Evolutionary conservation across 345 rosid species (phyloP).

Genomic region (Gossypium bickii): DNA sequence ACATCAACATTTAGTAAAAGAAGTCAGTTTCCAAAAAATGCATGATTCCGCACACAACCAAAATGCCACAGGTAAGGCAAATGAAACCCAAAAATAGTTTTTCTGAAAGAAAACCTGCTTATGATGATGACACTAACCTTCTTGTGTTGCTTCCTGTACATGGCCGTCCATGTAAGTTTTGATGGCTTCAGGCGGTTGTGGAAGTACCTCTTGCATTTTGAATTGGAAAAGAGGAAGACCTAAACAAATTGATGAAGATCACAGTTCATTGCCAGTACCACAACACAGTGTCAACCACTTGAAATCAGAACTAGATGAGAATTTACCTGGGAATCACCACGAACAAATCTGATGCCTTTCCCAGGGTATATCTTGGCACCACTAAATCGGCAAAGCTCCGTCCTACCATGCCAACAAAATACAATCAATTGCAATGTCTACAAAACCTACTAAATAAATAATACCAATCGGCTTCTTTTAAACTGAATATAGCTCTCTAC

Average conservation of each 20-base stretch:
- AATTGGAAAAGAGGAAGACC: constrained; percentile 72
- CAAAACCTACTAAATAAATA: background rate
- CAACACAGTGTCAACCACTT: background rate
- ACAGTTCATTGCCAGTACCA: background rate
- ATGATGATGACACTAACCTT: constrained; percentile 36
- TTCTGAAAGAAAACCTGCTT: background rate
- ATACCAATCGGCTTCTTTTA: background rate
- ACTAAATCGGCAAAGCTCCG: constrained; percentile 69
- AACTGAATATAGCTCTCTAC: background rate
- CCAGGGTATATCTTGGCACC: constrained; percentile 74
- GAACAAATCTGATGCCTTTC: constrained; percentile 62
- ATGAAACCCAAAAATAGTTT: background rate
- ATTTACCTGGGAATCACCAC: constrained; percentile 66
- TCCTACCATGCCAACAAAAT: constrained; percentile 26
- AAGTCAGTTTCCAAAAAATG: background rate
- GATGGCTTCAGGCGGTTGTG: constrained; percentile 77
- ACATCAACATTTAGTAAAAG: background rate
- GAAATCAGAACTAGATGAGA: background rate
- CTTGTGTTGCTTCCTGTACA: constrained; percentile 78
- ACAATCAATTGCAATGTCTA: background rate
- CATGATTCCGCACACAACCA: background rate
- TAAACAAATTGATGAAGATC: constrained; percentile 10
- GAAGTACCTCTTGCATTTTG: constrained; percentile 77
- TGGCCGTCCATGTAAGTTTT: constrained; percentile 76
- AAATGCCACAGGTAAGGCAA: background rate